Conservation (phyloP, 805 yeast genomes). For the Saturnispora quitensis region DNA sequence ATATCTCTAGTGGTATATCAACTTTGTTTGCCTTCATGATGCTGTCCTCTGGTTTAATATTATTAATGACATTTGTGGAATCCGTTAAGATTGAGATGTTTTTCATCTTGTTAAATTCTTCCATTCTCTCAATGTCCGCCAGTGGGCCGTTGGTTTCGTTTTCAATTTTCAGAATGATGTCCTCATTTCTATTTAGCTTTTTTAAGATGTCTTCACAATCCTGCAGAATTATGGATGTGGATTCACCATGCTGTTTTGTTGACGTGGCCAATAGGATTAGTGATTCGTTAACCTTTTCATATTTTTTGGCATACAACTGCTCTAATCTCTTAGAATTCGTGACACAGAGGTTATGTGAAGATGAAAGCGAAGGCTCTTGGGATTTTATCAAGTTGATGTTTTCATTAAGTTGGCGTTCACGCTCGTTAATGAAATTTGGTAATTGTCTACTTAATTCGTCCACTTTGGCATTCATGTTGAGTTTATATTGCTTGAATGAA, state of each 20-base stretch:
- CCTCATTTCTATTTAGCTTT: conserved; percentile 20
- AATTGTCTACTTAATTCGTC: conserved; percentile 30
- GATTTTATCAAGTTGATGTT: conserved; percentile 31
- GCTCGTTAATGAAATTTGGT: conserved; percentile 29
- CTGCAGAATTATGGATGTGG: conserved; percentile 34
- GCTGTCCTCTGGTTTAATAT: not conserved
- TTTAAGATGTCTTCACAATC: conserved; percentile 40
- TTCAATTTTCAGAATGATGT: conserved; percentile 14
- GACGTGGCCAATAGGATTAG: conserved; percentile 36
- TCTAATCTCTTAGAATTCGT: conserved; percentile 42
- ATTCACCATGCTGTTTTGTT: conserved; percentile 41
- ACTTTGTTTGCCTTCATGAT: not conserved
- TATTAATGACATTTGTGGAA: conserved; percentile 1
- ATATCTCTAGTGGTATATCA: not conserved
- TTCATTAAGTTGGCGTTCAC: conserved; percentile 27
- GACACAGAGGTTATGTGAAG: conserved; percentile 40
- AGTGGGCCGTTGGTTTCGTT: conserved; percentile 8
- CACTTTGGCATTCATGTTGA: conserved; percentile 38
- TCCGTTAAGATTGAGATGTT: conserved; percentile 10
- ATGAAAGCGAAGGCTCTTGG: conserved; percentile 41
- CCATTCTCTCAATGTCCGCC: conserved; percentile 7
- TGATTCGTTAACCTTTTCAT: conserved; percentile 34
- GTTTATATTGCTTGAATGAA: conserved; percentile 42
- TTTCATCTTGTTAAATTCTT: conserved; percentile 10
- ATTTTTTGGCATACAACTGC: conserved; percentile 38